Percentiles rank a stretch among this genome's conserved stretches.
Conservation (phyloP, 345 rosid genomes). For the Arabidopsis arenosa region DNA sequence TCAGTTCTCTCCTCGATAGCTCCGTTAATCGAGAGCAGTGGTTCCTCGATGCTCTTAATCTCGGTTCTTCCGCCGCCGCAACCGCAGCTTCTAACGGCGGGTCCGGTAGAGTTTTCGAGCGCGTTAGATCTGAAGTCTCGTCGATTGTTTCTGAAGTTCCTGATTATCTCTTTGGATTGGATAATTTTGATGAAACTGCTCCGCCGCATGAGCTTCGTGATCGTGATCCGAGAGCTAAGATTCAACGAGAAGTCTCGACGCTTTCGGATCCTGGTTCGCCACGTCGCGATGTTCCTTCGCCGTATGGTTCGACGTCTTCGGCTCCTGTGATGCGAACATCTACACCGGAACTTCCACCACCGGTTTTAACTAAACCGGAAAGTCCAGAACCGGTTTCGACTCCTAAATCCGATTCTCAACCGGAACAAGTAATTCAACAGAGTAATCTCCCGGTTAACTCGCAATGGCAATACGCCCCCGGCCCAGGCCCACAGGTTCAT, state of each 20-base stretch:
- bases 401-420: conserved; percentile 39
- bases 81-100: conserved; percentile 36
- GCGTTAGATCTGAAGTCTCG: conserved; percentile 82
- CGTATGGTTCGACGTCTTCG: conserved; percentile 73
- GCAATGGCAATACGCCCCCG: conserved; percentile 59
- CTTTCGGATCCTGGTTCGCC: conserved; percentile 93
- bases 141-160: conserved; percentile 89
- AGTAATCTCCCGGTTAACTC: conserved; percentile 56
- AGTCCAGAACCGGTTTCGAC: conserved; percentile 46
- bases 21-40: conserved; percentile 85
- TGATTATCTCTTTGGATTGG: conserved; percentile 88
- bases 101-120: conserved; percentile 57
- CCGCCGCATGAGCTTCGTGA: conserved; percentile 49
- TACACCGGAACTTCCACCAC: conserved; percentile 77
- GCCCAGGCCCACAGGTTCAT: conserved; percentile 52
- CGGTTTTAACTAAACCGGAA: conserved; percentile 71
- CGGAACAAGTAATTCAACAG: conserved; percentile 51
- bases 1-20: conserved; percentile 85
- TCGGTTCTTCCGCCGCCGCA: conserved; percentile 49
- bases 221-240: conserved; percentile 58
- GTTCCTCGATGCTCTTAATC: conserved; percentile 88
- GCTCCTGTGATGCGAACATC: conserved; percentile 53
- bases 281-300: conserved; percentile 70
- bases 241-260: conserved; percentile 62
- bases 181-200: conserved; percentile 66